Conservation (phyloP, 2,329 filamentous ascomycete genomes). For the Tolypocladium album region DNA sequence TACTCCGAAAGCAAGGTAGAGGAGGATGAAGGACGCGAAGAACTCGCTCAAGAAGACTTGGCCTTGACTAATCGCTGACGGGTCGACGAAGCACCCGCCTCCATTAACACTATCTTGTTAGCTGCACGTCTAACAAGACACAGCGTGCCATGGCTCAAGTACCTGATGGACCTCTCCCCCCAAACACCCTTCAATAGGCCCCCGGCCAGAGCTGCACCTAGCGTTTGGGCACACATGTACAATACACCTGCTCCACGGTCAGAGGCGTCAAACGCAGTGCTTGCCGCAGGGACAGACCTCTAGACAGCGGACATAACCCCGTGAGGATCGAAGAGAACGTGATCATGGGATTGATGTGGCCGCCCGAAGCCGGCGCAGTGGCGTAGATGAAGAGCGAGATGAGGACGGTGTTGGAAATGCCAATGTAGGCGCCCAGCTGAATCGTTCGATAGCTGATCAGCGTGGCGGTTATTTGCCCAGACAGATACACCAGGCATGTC, state of each 20-base stretch:
- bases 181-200: constrained; percentile 26
- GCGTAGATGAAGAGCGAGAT: constrained; percentile 38
- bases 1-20: constrained; percentile 37
- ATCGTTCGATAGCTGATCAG: constrained; percentile 15
- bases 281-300: constrained; percentile 15
- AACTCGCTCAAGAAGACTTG: constrained; percentile 37
- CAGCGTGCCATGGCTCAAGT: background rate
- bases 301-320: constrained; percentile 34
- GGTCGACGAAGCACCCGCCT: constrained; percentile 27
- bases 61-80: constrained; percentile 19
- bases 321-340: constrained; percentile 41
- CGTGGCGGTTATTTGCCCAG: constrained; percentile 18
- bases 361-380: constrained; percentile 35
- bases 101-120: constrained; percentile 10
- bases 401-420: constrained; percentile 27
- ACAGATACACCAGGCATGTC: constrained; percentile 16
- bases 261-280: constrained; percentile 36
- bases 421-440: constrained; percentile 18
- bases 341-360: constrained; percentile 42
- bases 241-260: constrained; percentile 27
- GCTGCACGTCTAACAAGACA: background rate
- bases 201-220: constrained; percentile 33
- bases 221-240: constrained; percentile 33
- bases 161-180: constrained; percentile 19
- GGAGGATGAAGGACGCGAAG: constrained; percentile 19